phyloP scores from a whole-genome alignment of 1,139 yeast species.

The Geotrichum aggregatum region DNA sequence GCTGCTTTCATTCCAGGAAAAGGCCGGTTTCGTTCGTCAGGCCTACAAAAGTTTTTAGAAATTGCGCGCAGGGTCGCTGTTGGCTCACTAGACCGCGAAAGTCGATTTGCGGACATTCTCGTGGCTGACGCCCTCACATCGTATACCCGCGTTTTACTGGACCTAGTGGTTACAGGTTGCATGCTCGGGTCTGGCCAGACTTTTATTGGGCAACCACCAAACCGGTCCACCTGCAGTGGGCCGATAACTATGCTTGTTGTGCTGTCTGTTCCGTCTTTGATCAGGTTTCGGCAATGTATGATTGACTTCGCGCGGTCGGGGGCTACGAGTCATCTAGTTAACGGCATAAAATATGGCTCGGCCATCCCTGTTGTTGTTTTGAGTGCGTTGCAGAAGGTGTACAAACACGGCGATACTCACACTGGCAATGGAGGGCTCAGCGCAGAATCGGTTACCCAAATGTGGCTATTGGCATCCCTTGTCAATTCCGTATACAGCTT shows the following conservation, averaged over 20 bases:
- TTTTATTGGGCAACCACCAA: slow-evolving; percentile 34
- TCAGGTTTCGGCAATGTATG: slow-evolving; percentile 78
- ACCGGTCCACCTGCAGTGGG: slow-evolving; percentile 38
- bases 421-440: slow-evolving; percentile 22
- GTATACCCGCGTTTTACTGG: slow-evolving; percentile 69
- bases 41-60: slow-evolving; percentile 31
- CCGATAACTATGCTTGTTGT: slow-evolving; percentile 47
- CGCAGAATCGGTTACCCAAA: slow-evolving; percentile 32
- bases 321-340: slow-evolving; percentile 55
- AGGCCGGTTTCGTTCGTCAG: slow-evolving; percentile 28
- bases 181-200: slow-evolving; percentile 38
- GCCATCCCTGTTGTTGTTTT: slow-evolving; percentile 59
- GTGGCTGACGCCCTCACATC: slow-evolving; percentile 80
- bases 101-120: slow-evolving; percentile 71
- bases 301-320: slow-evolving; percentile 56
- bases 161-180: slow-evolving; percentile 49
- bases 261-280: slow-evolving; percentile 59
- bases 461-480: slow-evolving; percentile 54
- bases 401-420: slow-evolving; percentile 22
- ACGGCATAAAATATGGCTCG: slow-evolving; percentile 68
- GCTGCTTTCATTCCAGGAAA: slow-evolving; percentile 34
- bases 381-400: slow-evolving; percentile 27
- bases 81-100: slow-evolving; percentile 53
- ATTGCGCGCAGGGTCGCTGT: slow-evolving; percentile 50
- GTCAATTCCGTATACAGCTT: slow-evolving; percentile 74